Evolutionary conservation across 345 rosid genomes (phyloP), one percentile per base, ranked within the genome.

Genomic region (Arabis alpina): DNA sequence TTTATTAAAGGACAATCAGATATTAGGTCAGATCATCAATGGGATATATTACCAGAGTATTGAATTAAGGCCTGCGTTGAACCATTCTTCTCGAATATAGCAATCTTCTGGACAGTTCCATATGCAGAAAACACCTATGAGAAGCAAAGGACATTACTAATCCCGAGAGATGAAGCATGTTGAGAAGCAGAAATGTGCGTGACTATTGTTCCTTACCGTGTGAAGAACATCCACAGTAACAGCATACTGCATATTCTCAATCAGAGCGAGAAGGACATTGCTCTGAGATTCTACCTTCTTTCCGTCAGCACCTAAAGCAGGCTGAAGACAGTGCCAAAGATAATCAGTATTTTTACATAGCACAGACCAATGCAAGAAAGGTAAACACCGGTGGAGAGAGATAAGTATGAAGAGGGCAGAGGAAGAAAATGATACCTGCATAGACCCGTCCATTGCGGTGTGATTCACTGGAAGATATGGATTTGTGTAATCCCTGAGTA

Each of bases 401-500:
- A 41, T 10, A 66, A 71, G 10, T 14, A 19, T 14, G 58, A 28
- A 32, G 67, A 58, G 15, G 41, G 44, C 2, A 6, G 48, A 15
- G 36, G n/a, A 54, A 36, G 24, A 13, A 52, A 11, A 44, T 1
- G 2, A 12, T 67, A 88, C 99, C 91, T 94, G 99, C 79, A 80
- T 68, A 65, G 80, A 71, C 6, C 96, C 97, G 9, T 91, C 97
- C 71, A 91, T 86, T 42, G 99, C 96, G 27, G 92, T 89, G 64
- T 95, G 91, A 81, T 94, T 94, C 71, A 94, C 99, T 68, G 97
- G 99, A 71, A 94, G 95, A 74, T 89, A 89, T 13, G 99, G 96
- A 75, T 91, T 94, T 73, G 97, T 94, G 74, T 89, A 94, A 76
- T 94, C 97, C 81, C 99, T 91, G 85, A 68, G 84, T 50, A 75